Evolutionary conservation across 129 eudicot species (phyloP), one percentile per base, ranked within the genome.

Genomic region (Escallonia herrerae): DNA sequence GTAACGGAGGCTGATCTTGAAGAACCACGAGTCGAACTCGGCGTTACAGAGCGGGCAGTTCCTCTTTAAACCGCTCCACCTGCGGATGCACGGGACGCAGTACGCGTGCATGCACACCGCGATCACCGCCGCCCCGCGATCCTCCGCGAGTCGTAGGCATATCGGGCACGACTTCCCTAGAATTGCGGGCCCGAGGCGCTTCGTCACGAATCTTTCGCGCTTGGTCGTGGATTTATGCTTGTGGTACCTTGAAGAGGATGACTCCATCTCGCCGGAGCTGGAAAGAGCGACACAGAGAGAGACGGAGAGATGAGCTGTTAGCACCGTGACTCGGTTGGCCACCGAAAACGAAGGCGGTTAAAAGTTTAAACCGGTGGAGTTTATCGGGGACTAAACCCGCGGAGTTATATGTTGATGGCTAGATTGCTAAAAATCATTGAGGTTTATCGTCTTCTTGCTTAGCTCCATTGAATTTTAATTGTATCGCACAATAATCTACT

Each of bases 21-120:
- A 77, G 58, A 79, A 79, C 80, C 82, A 70, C 6, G 86, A 81
- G 44, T 37, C 61, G 74, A 84, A 87, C 2, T 60, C 12, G 6
- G 88, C 65, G 61, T 82, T 84, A 62, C 95, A 87, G 67, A 87
- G 86, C n/a, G 95, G 95, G 73, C 95, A 87, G 15, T 71, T 76
- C 15, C 80, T 77, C 72, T 84, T 87, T 49, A 71, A 40, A 45
- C 79, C 15, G 74, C 91, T 87, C 95, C 95, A 87, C 40, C 57
- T 62, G 53, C 67, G 82, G 56, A 87, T 85, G 74, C 91, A 87
- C n/a, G 51, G 51, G 62, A 72, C 9, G 70, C 95, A 87, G 63
- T 87, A 87, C 43, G 87, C 83, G 86, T 87, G 95, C 62, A 67
- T 66, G 58, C 95, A 87, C n/a, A 54, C 80, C 12, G 82, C 51